These are phyloP conservation scores for Pisolithus sp. DNA, from an alignment of 768 basidiomycete genomes.

Conservation along the genomic window DNA sequence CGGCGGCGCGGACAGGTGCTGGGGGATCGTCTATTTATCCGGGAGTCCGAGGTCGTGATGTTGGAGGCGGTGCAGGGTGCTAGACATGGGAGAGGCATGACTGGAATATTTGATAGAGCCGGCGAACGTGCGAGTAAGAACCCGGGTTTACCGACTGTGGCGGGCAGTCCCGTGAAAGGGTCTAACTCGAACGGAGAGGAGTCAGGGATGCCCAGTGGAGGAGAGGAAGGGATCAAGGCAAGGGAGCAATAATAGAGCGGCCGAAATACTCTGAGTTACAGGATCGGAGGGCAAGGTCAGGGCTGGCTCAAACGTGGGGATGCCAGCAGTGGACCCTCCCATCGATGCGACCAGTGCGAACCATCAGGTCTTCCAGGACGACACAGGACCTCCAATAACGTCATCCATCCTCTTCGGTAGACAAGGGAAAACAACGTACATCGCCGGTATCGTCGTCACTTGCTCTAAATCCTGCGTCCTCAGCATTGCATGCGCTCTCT, in stretches of 20 bases:
- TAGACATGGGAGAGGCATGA: conserved; percentile 7
- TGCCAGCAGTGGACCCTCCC: background rate
- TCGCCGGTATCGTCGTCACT: conserved; percentile 14
- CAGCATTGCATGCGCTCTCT: conserved; percentile 53
- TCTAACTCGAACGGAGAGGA: conserved; percentile 6
- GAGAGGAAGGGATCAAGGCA: background rate
- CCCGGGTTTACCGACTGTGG: conserved; percentile 38
- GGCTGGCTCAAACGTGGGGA: background rate
- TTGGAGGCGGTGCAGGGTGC: background rate
- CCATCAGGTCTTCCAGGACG: conserved; percentile 9
- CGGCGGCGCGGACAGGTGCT: background rate
- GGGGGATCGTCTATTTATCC: conserved; percentile 1
- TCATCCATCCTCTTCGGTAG: conserved; percentile 8
- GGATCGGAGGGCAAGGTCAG: background rate
- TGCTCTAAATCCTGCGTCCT: conserved; percentile 24
- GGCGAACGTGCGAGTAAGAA: conserved; percentile 35
- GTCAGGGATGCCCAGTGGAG: background rate
- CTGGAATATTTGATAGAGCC: conserved; percentile 18
- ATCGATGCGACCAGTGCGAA: background rate
- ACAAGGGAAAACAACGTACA: conserved; percentile 19
- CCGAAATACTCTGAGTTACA: background rate
- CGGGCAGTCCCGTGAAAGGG: conserved; percentile 42
- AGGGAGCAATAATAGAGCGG: background rate
- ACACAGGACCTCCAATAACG: background rate
- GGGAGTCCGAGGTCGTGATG: conserved; percentile 5